Percentiles rank a stretch among this genome's conserved stretches.
These are phyloP conservation scores for Nigrospora oryzae DNA, from an alignment of 2,329 filamentous ascomycete species.

Conservation along the genomic window DNA sequence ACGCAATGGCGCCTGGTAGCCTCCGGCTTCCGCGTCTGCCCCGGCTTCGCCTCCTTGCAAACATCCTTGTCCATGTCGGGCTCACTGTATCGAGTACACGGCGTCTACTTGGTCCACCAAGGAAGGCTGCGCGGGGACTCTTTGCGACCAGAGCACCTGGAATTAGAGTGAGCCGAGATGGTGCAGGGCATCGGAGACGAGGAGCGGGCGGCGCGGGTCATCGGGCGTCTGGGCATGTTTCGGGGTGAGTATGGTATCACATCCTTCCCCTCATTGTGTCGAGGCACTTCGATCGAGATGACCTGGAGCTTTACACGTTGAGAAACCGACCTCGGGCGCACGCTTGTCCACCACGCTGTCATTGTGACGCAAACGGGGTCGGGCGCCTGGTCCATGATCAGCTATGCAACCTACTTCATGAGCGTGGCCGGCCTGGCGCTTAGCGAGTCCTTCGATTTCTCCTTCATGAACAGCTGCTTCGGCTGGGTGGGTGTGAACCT, in stretches of 20 bases:
- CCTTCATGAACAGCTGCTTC: constrained; percentile 39
- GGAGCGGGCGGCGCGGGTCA: constrained; percentile 19
- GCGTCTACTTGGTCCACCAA: constrained; percentile 30
- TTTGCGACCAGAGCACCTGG: constrained; percentile 19
- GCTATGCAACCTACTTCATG: constrained; percentile 40
- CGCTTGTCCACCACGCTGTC: constrained; percentile 38
- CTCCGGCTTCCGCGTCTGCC: no score
- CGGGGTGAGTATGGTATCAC: constrained; percentile 10
- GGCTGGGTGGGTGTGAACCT: constrained; percentile 39
- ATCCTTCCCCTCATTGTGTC: not conserved
- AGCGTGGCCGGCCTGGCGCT: constrained; percentile 29
- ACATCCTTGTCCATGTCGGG: no score
- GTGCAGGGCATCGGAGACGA: constrained; percentile 28
- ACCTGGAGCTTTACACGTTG: not conserved
- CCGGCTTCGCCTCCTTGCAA: no score
- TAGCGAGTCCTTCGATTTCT: constrained; percentile 36
- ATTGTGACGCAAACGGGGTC: constrained; percentile 34
- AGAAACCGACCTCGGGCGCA: constrained; percentile 38
- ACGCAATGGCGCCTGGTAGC: no score
- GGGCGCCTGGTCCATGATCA: constrained; percentile 41
- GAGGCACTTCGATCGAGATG: not conserved
- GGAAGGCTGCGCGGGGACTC: constrained; percentile 21
- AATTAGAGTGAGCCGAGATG: constrained; percentile 30
- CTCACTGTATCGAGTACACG: no score
- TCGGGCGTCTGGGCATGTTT: constrained; percentile 28